Base-by-base conservation (phyloP, 148 eudicot species). In the Rhododendron ovatum region DNA sequence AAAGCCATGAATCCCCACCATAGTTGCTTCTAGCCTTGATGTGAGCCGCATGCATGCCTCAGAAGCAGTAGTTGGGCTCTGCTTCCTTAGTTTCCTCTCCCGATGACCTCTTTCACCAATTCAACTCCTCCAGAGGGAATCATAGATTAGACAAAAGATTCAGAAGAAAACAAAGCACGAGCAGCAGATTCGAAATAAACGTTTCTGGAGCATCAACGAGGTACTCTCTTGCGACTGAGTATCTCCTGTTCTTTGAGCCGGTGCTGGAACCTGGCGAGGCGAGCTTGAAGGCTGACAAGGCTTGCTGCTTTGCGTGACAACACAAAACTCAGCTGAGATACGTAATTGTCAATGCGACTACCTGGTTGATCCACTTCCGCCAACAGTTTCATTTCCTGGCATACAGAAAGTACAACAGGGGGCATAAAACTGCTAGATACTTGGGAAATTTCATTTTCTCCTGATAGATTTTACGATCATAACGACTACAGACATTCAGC, bases 281-380 rank as follows among this genome's bases (percentile, higher is more conserved):
- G 96, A 82, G 99, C 96, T 86, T 98, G 99, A 59, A 98, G 95
- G 91, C 99, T 95, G 33, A 98, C 99, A 47, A 98, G 90, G 85
- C 99, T 92, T 37, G 98, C 98, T 80, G 98, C 98, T 92, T 98
- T 98, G 83, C 99, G 94, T 20, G 99, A 98, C 85, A 98, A 95
- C 82, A 98, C 96, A 86, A 95, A 95, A 88, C 96, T 95, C 84
- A 98, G 78, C 85, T 98, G 99, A 35, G 96, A 88, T 71, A 98
- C 98, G 33, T 98, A 98, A 86, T 94, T 98, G 91, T 98, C 99
- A 13, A 98, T 98, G 37, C 86, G 91, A 91, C 98, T 95, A 67
- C 98, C 99, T 3, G 99, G 99, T 87, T 98, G 98, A 84, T 98
- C 98, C 83, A 98, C 98, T 93, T 98, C 99, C 5, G 99, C 98